Base-by-base conservation (phyloP, 805 yeast species). In the Soucietia sequanensis region DNA sequence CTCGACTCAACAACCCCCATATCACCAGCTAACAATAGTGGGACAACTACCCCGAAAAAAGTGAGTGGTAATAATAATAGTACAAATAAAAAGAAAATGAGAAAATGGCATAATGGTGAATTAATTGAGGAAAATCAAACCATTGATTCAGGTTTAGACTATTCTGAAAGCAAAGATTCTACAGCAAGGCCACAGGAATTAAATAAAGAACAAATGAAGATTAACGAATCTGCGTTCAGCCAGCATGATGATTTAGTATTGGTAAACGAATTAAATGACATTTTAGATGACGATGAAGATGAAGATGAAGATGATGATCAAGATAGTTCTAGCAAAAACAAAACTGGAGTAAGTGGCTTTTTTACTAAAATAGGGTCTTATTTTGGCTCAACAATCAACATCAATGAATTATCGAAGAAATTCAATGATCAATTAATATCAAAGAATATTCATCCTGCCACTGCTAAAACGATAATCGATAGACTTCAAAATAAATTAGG, bases 371-470 rank as follows among this genome's bases (percentile, higher is more conserved):
- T 68, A 12, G 29, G 64, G 0, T 58, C 67, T 3, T 68, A 58
- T 38, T 65, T 68, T 25, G 71, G 71, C 4, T 49, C 60, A 3
- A 47, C 61, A 0, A 54, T 58, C 3, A 54, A 89, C 51, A 67
- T 91, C 37, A 72, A 72, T 24, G 78, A 80, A 27, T 80, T 87
- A 2, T 63, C 85, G 15, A 70, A 70, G 25, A 77, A 80, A 28
- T 73, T 93, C 60, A 74, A 78, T 35, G 84, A 85, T 38, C 95
- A 87, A 48, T 67, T 91, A 36, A 76, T 93, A 41, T 71, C 82
- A 43, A 91, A 90, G 50, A 91, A 91, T 50, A 93, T 91, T 21
- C 93, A 97, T 3, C 93, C 95, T 8, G 85, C 84, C 38, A 95
- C 89, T 2, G 93, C 98, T 0, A 78, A 70, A 26, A 72, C 76